Evolutionary conservation across 129 eudicot species (phyloP), one percentile per base, ranked within the genome.

Genomic region (Pseudognaphalium luteoalbum): DNA sequence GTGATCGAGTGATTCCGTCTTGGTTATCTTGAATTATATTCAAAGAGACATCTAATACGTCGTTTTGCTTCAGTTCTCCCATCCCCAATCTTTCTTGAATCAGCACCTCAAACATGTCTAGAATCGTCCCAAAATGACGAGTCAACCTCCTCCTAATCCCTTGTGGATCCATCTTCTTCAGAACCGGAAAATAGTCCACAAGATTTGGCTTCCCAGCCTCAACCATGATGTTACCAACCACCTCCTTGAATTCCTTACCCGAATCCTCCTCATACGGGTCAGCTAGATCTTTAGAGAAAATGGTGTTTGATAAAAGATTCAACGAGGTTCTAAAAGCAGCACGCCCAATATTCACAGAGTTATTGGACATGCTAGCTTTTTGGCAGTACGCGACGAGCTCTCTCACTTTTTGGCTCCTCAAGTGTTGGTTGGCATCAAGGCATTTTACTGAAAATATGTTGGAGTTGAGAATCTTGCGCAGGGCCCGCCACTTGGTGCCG

Each of bases 151-250:
- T 41, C 69, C 78, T 75, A 25, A 71, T 72, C 29, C 79, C 76
- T 66, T 77, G 82, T 32, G 82, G 86, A 52, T 82, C 86, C 16
- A 77, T 12, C 70, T 41, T 33, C 30, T 64, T 70, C 4, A 82
- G 58, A 32, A 82, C 29, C 10, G 86, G 86, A 54, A 82, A 77
- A 33, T 25, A 72, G 54, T 82, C 95, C 8, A 76, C 90, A 39
- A 80, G 22, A 42, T 89, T 89, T 2, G 89, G 95, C 74, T 76
- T 86, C 5, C 86, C 95, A 9, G 70, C 77, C 33, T 76, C 95
- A 70, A 73, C 80, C 89, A 84, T 76, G 21, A 89, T 59, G 22
- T 80, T 72, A 66, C 84, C 67, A 37, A 80, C 65, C 41, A 86
- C 59, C 4, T 86, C 87, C 85, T 80, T 88, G 64, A 88, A 86